A percentile compares a stretch with the other conserved stretches of the same genome.
phyloP scores from a whole-genome alignment of 192 early-diverging fungal genomes.

The Entophlyctis luteolus region DNA sequence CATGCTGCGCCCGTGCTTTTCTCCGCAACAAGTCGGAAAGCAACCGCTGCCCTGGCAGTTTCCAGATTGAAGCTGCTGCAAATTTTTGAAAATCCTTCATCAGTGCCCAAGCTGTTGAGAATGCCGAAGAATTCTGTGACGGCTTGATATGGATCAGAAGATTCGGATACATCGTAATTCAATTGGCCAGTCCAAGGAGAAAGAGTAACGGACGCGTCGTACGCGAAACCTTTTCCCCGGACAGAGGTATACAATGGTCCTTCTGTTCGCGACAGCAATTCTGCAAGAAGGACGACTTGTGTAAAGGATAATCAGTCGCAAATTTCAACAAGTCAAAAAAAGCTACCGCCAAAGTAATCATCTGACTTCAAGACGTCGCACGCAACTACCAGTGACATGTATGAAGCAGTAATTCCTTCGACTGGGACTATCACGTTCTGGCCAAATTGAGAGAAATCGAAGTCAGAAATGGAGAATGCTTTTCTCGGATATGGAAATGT shows the following conservation, averaged over 20 bases:
- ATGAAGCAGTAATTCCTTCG: constrained; percentile 42
- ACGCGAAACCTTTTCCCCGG: constrained; percentile 70
- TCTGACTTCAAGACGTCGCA: constrained; percentile 49
- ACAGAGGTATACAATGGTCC: constrained; percentile 74
- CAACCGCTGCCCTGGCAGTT: constrained; percentile 48
- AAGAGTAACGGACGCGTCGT: constrained; percentile 58
- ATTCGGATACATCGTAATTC: constrained; percentile 42
- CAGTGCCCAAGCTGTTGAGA: constrained; percentile 34
- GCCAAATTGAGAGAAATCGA: constrained; percentile 32
- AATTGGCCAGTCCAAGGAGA: constrained; percentile 59
- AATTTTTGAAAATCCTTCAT: constrained; percentile 42
- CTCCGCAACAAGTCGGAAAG: constrained; percentile 35
- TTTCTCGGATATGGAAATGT: constrained; percentile 52
- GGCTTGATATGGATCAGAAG: constrained; percentile 45
- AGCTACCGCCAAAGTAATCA: constrained; percentile 48
- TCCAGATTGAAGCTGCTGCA: constrained; percentile 45
- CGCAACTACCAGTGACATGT: constrained; percentile 46
- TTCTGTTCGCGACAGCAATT: constrained; percentile 66
- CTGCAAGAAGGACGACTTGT: constrained; percentile 59
- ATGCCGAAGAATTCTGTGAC: constrained; percentile 46
- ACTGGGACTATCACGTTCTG: constrained; percentile 45
- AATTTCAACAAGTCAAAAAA: background rate
- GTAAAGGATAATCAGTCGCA: background rate
- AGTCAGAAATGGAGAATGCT: constrained; percentile 10
- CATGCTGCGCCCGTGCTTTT: constrained; percentile 39